A percentile compares a stretch with the other conserved stretches of the same genome.
Evolutionary conservation across 768 basidiomycete genomes (phyloP).

Genomic region (Lactarius quietus): DNA sequence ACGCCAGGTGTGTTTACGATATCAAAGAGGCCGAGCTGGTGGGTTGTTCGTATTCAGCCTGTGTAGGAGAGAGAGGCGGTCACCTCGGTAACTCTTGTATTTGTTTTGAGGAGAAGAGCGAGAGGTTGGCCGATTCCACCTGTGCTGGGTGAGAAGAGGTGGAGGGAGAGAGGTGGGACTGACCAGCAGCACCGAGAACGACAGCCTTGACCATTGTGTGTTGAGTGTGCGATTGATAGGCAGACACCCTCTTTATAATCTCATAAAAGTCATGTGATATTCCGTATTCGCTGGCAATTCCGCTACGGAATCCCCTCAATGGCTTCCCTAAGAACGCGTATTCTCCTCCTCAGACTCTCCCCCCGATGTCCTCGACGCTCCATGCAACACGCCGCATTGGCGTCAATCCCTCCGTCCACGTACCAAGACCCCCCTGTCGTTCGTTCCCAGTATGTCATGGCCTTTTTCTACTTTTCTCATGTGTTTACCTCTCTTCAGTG

Average conservation of each 20-base stretch:
- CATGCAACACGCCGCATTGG: slow-evolving; percentile 2
- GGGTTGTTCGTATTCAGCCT: not conserved
- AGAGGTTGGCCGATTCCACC: slow-evolving; percentile 98
- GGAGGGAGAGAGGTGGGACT: slow-evolving; percentile 16
- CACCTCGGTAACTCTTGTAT: slow-evolving; percentile 77
- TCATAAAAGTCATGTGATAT: not conserved
- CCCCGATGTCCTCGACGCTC: not conserved
- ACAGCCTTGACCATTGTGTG: slow-evolving; percentile 75
- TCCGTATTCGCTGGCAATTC: not conserved
- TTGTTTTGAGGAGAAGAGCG: slow-evolving; percentile 85
- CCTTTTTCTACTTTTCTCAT: no score
- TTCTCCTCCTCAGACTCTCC: not conserved
- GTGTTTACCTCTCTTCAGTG: not conserved
- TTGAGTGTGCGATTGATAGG: no score
- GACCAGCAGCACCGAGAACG: slow-evolving; percentile 95
- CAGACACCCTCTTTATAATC: not conserved
- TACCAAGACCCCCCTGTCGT: not conserved
- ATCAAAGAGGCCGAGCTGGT: slow-evolving; percentile 85
- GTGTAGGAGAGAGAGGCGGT: not conserved
- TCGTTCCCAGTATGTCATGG: not conserved
- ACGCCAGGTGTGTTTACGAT: slow-evolving; percentile 98
- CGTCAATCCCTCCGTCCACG: not conserved
- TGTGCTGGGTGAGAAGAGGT: slow-evolving; percentile 31
- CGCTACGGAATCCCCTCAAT: no score
- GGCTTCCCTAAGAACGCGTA: no score